Evolutionary conservation across 1,284 basidiomycete genomes (phyloP), one percentile per base, ranked within the genome.

Genomic region (Salmacisia buchloeana): DNA sequence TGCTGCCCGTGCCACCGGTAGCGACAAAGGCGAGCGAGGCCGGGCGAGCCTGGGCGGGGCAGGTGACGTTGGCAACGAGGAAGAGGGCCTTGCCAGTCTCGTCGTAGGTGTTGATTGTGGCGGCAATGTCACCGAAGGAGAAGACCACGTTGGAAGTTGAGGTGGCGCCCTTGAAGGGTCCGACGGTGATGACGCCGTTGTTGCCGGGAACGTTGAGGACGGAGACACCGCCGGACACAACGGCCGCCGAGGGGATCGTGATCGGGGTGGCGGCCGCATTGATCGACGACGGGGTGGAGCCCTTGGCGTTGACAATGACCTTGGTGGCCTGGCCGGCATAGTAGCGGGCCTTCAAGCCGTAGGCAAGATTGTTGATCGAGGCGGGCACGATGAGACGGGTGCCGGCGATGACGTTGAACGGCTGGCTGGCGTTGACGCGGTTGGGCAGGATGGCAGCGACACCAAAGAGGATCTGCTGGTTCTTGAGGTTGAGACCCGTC

Each of bases 241-340:
- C 49, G 49, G 49, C 29, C 2, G 49, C 49, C 27, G 49, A 54
- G 29, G 49, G 49, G 27, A 54, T 54, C 29, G 29, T 31, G 29
- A 54, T 25, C 29, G 49, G 29, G 27, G 49, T 27, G 15, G 49
- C 49, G 49, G 49, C 49, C 13, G 49, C 49, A 31, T 54, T 31
- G 21, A 54, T 12, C 9, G 6, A 33, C 29, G 49, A 54, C 13
- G 49, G 49, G 27, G 49, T 54, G 49, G 49, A 54, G 49, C 49
- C 49, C 49, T 54, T 54, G 49, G 49, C 49, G 29, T 54, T 54
- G 49, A 54, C 49, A n/a, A 54, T 29, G 27, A 54, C 49, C 49
- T 54, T 54, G 29, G 49, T 54, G 29, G 49, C 49, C 18, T 18
- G 10, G 27, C 49, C 49, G 25, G 49, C 49, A 31, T 54, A 54